Evolutionary conservation across 2,329 filamentous ascomycete genomes (phyloP).

Genomic region (Penicillium sp.): DNA sequence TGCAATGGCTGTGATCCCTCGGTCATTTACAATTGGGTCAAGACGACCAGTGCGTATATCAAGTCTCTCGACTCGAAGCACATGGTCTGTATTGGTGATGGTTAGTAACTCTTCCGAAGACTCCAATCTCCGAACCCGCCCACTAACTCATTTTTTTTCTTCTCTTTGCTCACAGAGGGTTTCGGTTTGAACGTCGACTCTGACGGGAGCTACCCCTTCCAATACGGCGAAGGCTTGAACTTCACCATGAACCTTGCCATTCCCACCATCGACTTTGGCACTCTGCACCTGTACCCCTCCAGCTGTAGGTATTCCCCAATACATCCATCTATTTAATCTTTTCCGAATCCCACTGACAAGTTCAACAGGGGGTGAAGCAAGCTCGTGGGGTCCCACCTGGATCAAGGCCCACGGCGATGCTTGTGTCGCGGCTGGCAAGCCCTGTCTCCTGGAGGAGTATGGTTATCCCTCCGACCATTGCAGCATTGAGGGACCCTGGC

Average conservation of each 20-base stretch:
- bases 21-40: constrained; percentile 64
- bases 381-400: constrained; percentile 53
- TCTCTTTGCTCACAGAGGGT: constrained; percentile 52
- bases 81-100: constrained; percentile 65
- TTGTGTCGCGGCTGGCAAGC: constrained; percentile 44
- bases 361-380: constrained; percentile 39
- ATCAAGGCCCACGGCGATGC: constrained; percentile 50
- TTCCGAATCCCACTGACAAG: background rate
- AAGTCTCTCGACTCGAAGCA: constrained; percentile 65
- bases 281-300: constrained; percentile 57
- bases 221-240: constrained; percentile 55
- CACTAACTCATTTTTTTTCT: background rate
- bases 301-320: constrained; percentile 41
- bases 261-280: constrained; percentile 59
- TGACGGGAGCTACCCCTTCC: constrained; percentile 59
- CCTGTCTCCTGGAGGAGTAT: constrained; percentile 49
- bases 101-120: constrained; percentile 19
- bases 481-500: constrained; percentile 39
- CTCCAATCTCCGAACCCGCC: background rate
- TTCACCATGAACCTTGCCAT: constrained; percentile 58
- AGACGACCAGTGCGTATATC: constrained; percentile 61
- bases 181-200: constrained; percentile 53
- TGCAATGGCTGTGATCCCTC: constrained; percentile 63
- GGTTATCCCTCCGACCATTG: constrained; percentile 38
- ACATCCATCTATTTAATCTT: too few relatives aligned